These are phyloP conservation scores for Boletus reticuloceps DNA, from an alignment of 768 basidiomycete genomes.

Conservation along the genomic window DNA sequence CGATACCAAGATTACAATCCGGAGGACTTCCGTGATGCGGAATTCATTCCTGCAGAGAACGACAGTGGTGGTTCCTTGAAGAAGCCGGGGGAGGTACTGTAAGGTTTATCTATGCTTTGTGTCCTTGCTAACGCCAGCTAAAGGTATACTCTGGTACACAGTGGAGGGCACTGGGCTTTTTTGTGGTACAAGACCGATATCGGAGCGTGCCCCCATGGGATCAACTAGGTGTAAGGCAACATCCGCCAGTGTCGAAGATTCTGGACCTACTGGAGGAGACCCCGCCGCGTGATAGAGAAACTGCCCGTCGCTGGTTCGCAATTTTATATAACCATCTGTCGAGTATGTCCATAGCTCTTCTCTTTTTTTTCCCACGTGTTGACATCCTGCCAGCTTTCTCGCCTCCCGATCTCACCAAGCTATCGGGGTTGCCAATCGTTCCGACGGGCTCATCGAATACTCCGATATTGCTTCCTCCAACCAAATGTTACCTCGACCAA, in stretches of 20 bases:
- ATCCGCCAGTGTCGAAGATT: constrained; percentile 59
- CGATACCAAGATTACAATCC: constrained; percentile 57
- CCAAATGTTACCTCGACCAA: constrained; percentile 60
- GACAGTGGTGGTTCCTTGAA: constrained; percentile 48
- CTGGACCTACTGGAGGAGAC: constrained; percentile 51
- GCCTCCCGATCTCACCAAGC: constrained; percentile 42
- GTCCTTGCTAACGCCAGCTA: not conserved
- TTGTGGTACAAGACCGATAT: constrained; percentile 51
- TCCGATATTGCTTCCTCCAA: constrained; percentile 47
- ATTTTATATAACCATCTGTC: constrained; percentile 55
- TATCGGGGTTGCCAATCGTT: constrained; percentile 61
- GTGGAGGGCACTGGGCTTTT: constrained; percentile 70
- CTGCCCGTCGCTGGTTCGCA: constrained; percentile 62
- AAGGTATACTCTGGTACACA: constrained; percentile 66
- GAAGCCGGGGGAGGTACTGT: constrained; percentile 57
- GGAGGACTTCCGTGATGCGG: constrained; percentile 46
- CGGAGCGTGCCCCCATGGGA: constrained; percentile 43
- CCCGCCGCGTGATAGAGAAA: constrained; percentile 47
- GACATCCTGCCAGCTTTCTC: constrained; percentile 47
- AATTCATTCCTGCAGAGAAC: constrained; percentile 74
- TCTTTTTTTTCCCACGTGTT: not conserved
- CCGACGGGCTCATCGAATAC: constrained; percentile 41
- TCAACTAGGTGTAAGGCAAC: constrained; percentile 62
- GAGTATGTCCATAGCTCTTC: constrained; percentile 36
- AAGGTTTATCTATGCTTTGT: not conserved